Percentiles rank a stretch among this genome's conserved stretches.
phyloP scores from a whole-genome alignment of 2,329 filamentous ascomycete genomes.

The Colletotrichum gloeosporioides region DNA sequence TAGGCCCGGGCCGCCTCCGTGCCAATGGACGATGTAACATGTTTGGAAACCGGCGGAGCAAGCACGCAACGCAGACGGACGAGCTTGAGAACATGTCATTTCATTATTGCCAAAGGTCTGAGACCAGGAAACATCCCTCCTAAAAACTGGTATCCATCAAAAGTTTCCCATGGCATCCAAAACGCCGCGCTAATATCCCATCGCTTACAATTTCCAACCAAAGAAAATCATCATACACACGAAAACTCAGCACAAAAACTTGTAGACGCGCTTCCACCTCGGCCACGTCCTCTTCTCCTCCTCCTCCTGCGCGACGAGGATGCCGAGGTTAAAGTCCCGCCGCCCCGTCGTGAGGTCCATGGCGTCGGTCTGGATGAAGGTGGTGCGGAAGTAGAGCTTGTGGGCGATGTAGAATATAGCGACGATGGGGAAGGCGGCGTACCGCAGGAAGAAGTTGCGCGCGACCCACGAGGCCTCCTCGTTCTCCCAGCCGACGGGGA shows the following conservation, averaged over 20 bases:
- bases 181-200: neutral
- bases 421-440: constrained; percentile 74
- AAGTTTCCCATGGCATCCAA: neutral
- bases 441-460: constrained; percentile 75
- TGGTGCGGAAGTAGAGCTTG: constrained; percentile 76
- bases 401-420: constrained; percentile 73
- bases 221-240: neutral
- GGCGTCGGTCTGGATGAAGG: constrained; percentile 69
- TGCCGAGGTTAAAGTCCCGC: constrained; percentile 81
- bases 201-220: neutral
- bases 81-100: neutral
- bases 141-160: neutral
- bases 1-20: neutral
- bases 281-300: constrained; percentile 78
- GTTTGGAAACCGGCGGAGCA: neutral
- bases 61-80: neutral
- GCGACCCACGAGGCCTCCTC: constrained; percentile 53
- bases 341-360: constrained; percentile 91
- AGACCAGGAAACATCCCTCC: neutral
- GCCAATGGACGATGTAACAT: neutral
- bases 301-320: constrained; percentile 79
- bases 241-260: constrained; percentile 66
- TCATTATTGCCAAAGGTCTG: neutral
- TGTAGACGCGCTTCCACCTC: constrained; percentile 77
- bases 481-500: constrained; percentile 66